Base-by-base conservation (phyloP, 2,329 filamentous ascomycete genomes). In the Ophiostoma sp. region DNA sequence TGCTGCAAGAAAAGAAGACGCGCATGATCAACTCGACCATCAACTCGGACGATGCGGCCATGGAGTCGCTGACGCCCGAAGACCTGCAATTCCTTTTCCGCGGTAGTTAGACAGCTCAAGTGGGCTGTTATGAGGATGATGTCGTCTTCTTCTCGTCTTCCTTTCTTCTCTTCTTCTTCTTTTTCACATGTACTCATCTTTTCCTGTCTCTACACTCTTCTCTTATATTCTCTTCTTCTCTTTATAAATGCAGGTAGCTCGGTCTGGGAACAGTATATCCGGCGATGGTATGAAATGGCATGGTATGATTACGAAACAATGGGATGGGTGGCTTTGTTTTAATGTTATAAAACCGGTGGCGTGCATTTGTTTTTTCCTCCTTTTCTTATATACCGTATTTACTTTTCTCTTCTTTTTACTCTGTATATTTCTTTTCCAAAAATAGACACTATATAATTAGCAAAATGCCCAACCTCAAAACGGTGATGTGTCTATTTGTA, bases 31-130 rank as follows among this genome's bases (percentile, higher is more conserved):
- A 95, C 78, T 95, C 94, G 36, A 99, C 96, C 0, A 95, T 99
- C 81, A 98, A 98, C 81, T 92, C 93, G 59, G 95, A 98, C 80
- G 92, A 96, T 78, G 88, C 92, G 63, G 94, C 95, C 0, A 93
- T 98, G 89, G 94, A 98, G 80, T 95, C 94, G 72, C 85, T 99
- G 75, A 97, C 91, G 17, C 91, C 93, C 0, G 92, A 95, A 81
- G 96, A 99, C 80, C 92, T 99, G 88, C 93, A 97, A 82, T 99
- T 99, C 83, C 85, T 99, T 76, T 99, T 99, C 88, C 89, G 95
- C 48, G 95, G 94, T 70, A 81, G 75, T 52, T 87, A 75, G 82
- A 7, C 28, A 12, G 45, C 17, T 0, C 19, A 28, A 68, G 33
- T 36, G 33, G 22, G 39, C n/a, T n/a, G n/a, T n/a, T n/a, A n/a